A percentile compares a stretch with the other conserved stretches of the same genome.
Conservation (phyloP, 192 early-diverging fungal genomes). For the Umbelopsis sp. region DNA sequence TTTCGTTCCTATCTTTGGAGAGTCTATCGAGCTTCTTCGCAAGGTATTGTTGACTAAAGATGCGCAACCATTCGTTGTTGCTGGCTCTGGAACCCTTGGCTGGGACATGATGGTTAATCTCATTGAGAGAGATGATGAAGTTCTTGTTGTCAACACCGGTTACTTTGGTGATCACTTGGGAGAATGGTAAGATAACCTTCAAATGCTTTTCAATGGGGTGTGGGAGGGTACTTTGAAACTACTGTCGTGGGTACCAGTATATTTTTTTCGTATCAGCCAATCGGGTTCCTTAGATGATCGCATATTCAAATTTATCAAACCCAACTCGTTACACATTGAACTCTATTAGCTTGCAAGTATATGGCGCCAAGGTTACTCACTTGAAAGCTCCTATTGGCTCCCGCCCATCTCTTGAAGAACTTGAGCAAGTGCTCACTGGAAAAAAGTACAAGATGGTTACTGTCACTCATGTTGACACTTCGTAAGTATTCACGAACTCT, state of each 20-base stretch:
- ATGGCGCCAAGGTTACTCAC: constrained; percentile 85
- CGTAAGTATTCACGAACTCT: constrained; percentile 36
- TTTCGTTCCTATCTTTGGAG: constrained; percentile 88
- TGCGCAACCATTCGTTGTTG: constrained; percentile 92
- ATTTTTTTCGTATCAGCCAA: constrained; percentile 22
- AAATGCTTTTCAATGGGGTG: neutral
- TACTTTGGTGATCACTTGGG: constrained; percentile 97
- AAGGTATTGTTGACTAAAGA: constrained; percentile 75
- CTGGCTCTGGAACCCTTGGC: constrained; percentile 96
- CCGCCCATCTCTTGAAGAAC: constrained; percentile 65
- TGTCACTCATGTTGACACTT: constrained; percentile 96
- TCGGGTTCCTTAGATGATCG: neutral
- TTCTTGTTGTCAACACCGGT: constrained; percentile 88
- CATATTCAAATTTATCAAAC: constrained; percentile 2
- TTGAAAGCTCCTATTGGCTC: constrained; percentile 73
- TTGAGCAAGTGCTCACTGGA: constrained; percentile 63
- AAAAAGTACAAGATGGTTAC: constrained; percentile 86
- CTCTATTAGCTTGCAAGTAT: constrained; percentile 68
- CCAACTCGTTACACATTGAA: neutral
- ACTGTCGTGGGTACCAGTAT: constrained; percentile 17
- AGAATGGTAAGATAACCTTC: constrained; percentile 65
- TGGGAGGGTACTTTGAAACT: constrained; percentile 19
- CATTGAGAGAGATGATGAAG: constrained; percentile 85
- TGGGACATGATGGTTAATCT: constrained; percentile 98
- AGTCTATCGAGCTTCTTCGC: constrained; percentile 82